Conservation (phyloP, 1,284 basidiomycete species). For the Ganoderma boninense region DNA sequence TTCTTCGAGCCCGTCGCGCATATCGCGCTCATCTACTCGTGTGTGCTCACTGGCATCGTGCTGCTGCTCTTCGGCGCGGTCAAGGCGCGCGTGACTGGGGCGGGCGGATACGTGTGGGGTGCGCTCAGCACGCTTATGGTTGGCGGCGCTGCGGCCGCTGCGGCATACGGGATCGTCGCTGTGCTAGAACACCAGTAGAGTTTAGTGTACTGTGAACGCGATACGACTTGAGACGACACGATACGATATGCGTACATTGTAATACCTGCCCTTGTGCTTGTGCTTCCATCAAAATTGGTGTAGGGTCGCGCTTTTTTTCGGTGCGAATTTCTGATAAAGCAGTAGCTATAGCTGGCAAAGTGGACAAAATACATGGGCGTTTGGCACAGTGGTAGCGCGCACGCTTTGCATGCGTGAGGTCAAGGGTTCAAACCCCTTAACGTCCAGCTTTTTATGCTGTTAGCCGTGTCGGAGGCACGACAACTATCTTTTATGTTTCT, state of each 20-base stretch:
- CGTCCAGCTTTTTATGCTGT: constrained; percentile 30
- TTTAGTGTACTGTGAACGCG: too few species aligned
- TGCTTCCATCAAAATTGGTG: background rate
- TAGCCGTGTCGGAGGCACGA: too few species aligned
- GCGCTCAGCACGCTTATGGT: constrained; percentile 90
- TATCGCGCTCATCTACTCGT: constrained; percentile 77
- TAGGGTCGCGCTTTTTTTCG: too few species aligned
- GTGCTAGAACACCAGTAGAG: constrained; percentile 60
- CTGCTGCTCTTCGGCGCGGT: constrained; percentile 90
- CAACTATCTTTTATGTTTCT: too few species aligned
- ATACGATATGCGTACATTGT: background rate
- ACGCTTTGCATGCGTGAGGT: constrained; percentile 47
- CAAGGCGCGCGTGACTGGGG: constrained; percentile 87
- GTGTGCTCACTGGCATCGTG: constrained; percentile 82
- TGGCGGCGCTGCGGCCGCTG: constrained; percentile 89
- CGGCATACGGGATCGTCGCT: constrained; percentile 88
- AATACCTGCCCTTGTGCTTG: background rate
- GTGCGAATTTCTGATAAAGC: too few species aligned
- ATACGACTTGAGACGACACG: background rate
- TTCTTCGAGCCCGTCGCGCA: constrained; percentile 75
- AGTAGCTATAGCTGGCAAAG: too few species aligned
- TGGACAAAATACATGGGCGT: constrained; percentile 7
- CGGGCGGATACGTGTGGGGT: constrained; percentile 79
- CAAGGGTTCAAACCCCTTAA: constrained; percentile 45
- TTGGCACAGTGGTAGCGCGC: constrained; percentile 44